Evolutionary conservation across 2,329 filamentous ascomycete genomes (phyloP), one percentile per base, ranked within the genome.

Genomic region (Nothophaeocryptopus gaeumannii): DNA sequence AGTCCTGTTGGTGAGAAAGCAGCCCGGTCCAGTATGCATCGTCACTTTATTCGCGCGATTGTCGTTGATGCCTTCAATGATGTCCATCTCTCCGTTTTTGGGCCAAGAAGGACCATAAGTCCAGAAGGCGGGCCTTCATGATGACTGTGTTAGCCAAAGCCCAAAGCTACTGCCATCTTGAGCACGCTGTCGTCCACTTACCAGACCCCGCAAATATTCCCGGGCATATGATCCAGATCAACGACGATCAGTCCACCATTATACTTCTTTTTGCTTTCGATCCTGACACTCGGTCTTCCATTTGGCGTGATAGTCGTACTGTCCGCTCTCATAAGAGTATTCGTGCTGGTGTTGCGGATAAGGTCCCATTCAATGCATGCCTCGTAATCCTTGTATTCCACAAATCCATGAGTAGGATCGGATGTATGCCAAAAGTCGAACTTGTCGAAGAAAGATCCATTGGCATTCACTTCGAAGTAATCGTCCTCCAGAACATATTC

Each of bases 401-500:
- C 88, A 60, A 83, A 88, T 29, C 88, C 88, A 55, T 83, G 60
- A 2, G 88, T 93, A 0, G 88, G 88, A 62, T 93, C 88, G 5
- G 58, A n/a, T 14, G 51, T 72, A 8, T 74, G 77, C 58, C 69
- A 79, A 65, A 81, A 80, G 20, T 65, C 59, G 61, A 80, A 79
- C 56, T 73, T 70, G 58, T 73, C 69, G 61, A 79, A 79, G 59
- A 80, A 80, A 38, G 62, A 60, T 33, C 55, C 57, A n/a, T 40
- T n/a, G 50, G 68, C 67, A 42, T 62, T 59, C 34, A 55, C 57
- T 0, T 63, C 58, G 37, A 66, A 68, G 59, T 78, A 78, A 59
- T 77, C 72, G 51, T 78, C 75, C 51, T 72, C 56, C 36, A 79
- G 63, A 14, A 53, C 50, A 50, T 66, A 67, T 15, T 47, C 46